phyloP scores from a whole-genome alignment of 306 rosid genomes.

The Ceratonia siliqua region DNA sequence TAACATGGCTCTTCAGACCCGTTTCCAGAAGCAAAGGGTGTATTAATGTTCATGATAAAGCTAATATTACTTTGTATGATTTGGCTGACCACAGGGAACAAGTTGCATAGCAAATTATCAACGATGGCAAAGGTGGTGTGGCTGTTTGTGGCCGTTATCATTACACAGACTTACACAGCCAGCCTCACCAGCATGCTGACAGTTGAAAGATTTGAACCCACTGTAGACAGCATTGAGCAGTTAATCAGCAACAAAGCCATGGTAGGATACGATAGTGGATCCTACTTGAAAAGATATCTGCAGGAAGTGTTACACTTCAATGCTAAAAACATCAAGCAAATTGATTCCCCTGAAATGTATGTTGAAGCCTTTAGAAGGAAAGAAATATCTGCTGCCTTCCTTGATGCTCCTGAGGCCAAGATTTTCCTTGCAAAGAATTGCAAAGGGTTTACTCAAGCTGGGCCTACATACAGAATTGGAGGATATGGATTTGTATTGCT shows the following conservation, averaged over 20 bases:
- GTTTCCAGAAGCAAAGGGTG: too few relatives aligned
- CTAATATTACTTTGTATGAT: not conserved
- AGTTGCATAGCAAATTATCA: slow-evolving; percentile 50
- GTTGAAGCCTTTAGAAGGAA: slow-evolving; percentile 39
- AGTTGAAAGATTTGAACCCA: slow-evolving; percentile 53
- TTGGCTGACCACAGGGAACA: slow-evolving; percentile 33
- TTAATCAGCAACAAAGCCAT: slow-evolving; percentile 40
- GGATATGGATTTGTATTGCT: slow-evolving; percentile 52
- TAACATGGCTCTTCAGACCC: too few relatives aligned
- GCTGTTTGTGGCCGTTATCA: slow-evolving; percentile 56
- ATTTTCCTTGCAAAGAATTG: slow-evolving; percentile 53
- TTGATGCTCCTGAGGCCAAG: slow-evolving; percentile 42
- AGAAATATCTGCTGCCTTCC: slow-evolving; percentile 49
- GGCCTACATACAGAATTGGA: slow-evolving; percentile 47
- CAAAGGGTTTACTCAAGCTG: slow-evolving; percentile 32
- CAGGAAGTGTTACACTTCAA: slow-evolving; percentile 21
- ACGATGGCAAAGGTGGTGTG: slow-evolving; percentile 53
- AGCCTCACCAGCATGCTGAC: slow-evolving; percentile 56
- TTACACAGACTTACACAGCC: slow-evolving; percentile 56
- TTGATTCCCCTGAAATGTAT: not conserved
- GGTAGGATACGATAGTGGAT: slow-evolving; percentile 48
- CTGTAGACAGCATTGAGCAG: slow-evolving; percentile 28
- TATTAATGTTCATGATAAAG: not conserved
- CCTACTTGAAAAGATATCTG: slow-evolving; percentile 41
- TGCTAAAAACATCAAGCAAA: slow-evolving; percentile 25